phyloP scores from a whole-genome alignment of 2,329 filamentous ascomycete genomes.

The Alternaria metachromatica region DNA sequence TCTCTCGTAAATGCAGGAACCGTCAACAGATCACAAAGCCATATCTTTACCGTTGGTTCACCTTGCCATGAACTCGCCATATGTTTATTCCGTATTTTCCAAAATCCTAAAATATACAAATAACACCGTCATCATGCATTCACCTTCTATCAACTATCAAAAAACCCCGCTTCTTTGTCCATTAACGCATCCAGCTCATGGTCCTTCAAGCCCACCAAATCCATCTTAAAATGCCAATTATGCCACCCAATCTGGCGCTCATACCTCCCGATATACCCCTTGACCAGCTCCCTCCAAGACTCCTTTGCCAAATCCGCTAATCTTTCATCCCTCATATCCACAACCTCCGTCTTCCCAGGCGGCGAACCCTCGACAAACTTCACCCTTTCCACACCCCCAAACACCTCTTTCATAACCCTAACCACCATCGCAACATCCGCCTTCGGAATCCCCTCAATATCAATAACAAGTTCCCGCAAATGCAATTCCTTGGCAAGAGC shows the following conservation, averaged over 20 bases:
- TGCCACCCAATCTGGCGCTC: conserved; percentile 6
- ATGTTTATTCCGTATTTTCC: background rate
- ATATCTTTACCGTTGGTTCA: background rate
- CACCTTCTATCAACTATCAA: conserved; percentile 8
- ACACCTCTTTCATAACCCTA: conserved; percentile 22
- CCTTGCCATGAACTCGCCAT: background rate
- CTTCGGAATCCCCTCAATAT: conserved; percentile 24
- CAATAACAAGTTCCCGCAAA: conserved; percentile 30
- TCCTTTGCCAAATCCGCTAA: conserved; percentile 3
- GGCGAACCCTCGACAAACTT: conserved; percentile 16
- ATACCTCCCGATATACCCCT: conserved; percentile 20
- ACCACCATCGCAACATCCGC: conserved; percentile 32
- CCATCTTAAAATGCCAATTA: conserved; percentile 19
- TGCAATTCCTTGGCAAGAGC: conserved; percentile 35
- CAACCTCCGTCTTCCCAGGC: background rate
- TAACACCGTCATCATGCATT: background rate
- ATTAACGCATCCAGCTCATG: conserved; percentile 21
- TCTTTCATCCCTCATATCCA: conserved; percentile 3
- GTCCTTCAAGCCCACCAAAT: conserved; percentile 2
- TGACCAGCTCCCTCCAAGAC: conserved; percentile 27
- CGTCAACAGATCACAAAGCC: background rate
- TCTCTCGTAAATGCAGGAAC: background rate
- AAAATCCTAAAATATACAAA: background rate
- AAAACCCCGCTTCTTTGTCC: conserved; percentile 21
- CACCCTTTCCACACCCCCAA: conserved; percentile 26